Evolutionary conservation across 2,329 filamentous ascomycete genomes (phyloP).

Genomic region (Clarireedia monteithiana): DNA sequence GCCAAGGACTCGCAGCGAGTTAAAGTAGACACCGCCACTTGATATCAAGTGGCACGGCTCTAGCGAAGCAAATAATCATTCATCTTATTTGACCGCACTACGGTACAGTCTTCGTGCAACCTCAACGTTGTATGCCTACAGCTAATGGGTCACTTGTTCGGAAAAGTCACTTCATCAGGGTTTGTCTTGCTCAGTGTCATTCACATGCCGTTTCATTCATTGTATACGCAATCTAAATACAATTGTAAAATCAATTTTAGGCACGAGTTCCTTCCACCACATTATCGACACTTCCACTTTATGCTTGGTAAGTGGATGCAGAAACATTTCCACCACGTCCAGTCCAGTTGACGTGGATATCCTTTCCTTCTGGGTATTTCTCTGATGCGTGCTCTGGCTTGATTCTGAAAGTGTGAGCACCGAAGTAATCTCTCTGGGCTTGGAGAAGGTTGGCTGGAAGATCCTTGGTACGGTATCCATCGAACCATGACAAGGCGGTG

Average conservation of each 20-base stretch:
- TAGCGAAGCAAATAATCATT: too few species aligned
- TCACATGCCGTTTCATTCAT: constrained; percentile 5
- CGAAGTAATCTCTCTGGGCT: constrained; percentile 99
- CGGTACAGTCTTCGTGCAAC: too few species aligned
- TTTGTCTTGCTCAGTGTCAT: too few species aligned
- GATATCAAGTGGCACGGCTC: too few species aligned
- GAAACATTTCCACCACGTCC: constrained; percentile 95
- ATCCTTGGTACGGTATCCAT: constrained; percentile 95
- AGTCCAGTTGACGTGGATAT: constrained; percentile 99
- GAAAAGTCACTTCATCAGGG: too few species aligned
- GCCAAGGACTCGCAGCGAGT: too few species aligned
- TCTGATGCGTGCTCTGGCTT: constrained; percentile 71
- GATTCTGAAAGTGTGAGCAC: constrained; percentile 83
- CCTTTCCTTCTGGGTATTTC: constrained; percentile 76
- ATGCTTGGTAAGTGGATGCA: constrained; percentile 95
- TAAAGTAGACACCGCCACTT: too few species aligned
- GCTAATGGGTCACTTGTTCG: too few species aligned
- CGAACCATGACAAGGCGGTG: constrained; percentile 96
- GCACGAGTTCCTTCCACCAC: not conserved
- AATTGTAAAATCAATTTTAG: constrained; percentile 2
- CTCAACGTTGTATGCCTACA: too few species aligned
- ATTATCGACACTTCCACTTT: constrained; percentile 30
- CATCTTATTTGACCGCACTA: too few species aligned
- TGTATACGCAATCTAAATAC: constrained; percentile 6
- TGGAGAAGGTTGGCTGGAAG: constrained; percentile 97